Evolutionary conservation across 1,139 yeast genomes (phyloP).

Genomic region (Scheffersomyces lignicola): DNA sequence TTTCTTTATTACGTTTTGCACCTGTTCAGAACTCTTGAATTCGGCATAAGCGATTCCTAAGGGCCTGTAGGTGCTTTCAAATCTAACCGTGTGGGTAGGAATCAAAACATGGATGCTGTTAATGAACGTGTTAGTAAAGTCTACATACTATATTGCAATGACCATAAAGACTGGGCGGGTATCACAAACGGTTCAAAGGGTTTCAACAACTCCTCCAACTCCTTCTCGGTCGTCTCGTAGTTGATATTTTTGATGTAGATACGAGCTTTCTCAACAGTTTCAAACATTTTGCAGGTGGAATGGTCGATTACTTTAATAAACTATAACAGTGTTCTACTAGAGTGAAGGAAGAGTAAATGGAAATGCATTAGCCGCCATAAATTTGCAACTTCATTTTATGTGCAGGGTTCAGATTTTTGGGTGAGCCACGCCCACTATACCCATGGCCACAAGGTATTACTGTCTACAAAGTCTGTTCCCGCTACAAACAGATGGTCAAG

Average conservation of each 20-base stretch:
- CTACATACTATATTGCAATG: no score
- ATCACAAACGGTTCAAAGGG: conserved; percentile 44
- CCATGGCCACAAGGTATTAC: no score
- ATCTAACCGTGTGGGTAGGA: conserved; percentile 55
- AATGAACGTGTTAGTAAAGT: conserved; percentile 13
- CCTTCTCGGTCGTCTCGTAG: conserved; percentile 66
- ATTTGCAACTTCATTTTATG: no score
- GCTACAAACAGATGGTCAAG: no score
- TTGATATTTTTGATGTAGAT: conserved; percentile 90
- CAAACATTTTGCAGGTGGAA: conserved; percentile 3
- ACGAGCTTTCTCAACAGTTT: conserved; percentile 12
- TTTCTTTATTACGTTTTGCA: conserved; percentile 43
- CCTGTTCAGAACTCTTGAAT: conserved; percentile 50
- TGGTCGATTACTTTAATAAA: not conserved
- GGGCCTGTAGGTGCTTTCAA: conserved; percentile 44
- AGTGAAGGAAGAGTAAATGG: no score
- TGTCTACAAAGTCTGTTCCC: no score
- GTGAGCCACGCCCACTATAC: no score
- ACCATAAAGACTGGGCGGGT: no score
- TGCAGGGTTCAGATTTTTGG: no score
- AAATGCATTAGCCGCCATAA: no score
- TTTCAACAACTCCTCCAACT: conserved; percentile 70
- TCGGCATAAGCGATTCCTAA: conserved; percentile 70
- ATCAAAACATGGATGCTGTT: conserved; percentile 46
- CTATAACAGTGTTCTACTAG: not conserved